These are phyloP conservation scores for Penicillium angulare DNA, from an alignment of 495 filamentous ascomycete genomes.

Conservation along the genomic window DNA sequence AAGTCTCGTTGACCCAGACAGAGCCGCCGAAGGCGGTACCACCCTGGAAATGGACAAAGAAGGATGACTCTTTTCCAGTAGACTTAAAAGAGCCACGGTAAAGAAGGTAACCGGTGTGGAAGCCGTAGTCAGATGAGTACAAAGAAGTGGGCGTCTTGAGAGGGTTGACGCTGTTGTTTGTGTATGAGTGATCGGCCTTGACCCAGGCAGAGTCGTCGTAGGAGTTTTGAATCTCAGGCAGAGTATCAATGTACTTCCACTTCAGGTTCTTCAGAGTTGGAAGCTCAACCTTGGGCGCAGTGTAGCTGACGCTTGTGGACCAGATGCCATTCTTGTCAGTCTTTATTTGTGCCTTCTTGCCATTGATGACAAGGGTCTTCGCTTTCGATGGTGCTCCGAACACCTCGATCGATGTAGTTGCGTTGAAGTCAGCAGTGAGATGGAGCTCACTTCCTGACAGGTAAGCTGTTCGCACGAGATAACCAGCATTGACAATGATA, in stretches of 20 bases:
- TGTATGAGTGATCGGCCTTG: slow-evolving; percentile 49
- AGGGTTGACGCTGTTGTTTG: slow-evolving; percentile 55
- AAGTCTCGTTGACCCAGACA: slow-evolving; percentile 55
- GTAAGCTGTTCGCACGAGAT: slow-evolving; percentile 66
- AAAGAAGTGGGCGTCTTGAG: slow-evolving; percentile 63
- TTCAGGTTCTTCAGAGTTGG: slow-evolving; percentile 55
- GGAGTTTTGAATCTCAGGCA: slow-evolving; percentile 62
- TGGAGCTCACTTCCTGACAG: slow-evolving; percentile 50
- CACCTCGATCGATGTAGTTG: slow-evolving; percentile 64
- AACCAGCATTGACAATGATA: slow-evolving; percentile 69
- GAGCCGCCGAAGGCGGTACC: slow-evolving; percentile 59
- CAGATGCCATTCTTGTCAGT: slow-evolving; percentile 52
- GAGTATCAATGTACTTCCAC: slow-evolving; percentile 69
- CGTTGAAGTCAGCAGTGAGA: slow-evolving; percentile 70
- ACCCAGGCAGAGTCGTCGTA: slow-evolving; percentile 73
- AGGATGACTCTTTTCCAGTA: slow-evolving; percentile 55
- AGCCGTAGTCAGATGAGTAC: slow-evolving; percentile 73
- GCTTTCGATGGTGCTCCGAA: slow-evolving; percentile 54
- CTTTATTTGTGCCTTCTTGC: slow-evolving; percentile 34
- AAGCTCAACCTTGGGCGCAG: slow-evolving; percentile 49
- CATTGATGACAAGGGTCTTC: slow-evolving; percentile 61
- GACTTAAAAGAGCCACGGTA: slow-evolving; percentile 73
- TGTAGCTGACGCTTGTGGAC: slow-evolving; percentile 51
- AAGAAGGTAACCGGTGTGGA: slow-evolving; percentile 63
- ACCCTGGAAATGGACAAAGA: slow-evolving; percentile 60